A percentile compares a stretch with the other conserved stretches of the same genome.
These are phyloP conservation scores for Lachnellula willkommii DNA, from an alignment of 2,329 filamentous ascomycete genomes.

Conservation along the genomic window DNA sequence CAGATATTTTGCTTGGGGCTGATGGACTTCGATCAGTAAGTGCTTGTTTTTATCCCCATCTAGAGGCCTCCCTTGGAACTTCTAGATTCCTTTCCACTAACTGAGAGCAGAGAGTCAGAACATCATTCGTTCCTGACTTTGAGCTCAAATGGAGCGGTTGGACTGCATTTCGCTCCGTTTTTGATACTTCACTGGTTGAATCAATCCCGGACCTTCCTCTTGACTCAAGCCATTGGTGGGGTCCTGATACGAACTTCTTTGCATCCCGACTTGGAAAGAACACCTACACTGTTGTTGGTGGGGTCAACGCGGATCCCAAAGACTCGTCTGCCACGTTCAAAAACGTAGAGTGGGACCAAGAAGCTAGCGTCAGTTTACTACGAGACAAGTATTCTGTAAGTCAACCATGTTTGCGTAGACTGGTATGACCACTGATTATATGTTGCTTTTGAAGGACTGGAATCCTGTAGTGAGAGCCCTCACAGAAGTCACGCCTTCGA, in stretches of 20 bases:
- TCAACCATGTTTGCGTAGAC: neutral
- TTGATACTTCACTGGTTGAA: conserved; percentile 31
- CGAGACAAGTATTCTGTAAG: conserved; percentile 27
- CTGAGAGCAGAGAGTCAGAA: conserved; percentile 20
- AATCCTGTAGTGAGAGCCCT: conserved; percentile 33
- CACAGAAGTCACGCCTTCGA: conserved; percentile 30
- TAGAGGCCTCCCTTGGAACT: neutral
- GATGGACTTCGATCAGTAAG: conserved; percentile 36
- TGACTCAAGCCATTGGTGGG: conserved; percentile 35
- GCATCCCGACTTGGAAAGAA: conserved; percentile 26
- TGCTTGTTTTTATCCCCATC: neutral
- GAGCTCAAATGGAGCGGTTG: conserved; percentile 34
- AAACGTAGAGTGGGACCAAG: conserved; percentile 27
- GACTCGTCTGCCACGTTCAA: conserved; percentile 20
- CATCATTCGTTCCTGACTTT: conserved; percentile 27
- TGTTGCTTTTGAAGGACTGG: conserved; percentile 26
- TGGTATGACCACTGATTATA: neutral
- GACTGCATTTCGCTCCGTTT: conserved; percentile 35
- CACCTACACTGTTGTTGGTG: conserved; percentile 32
- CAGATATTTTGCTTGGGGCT: conserved; percentile 33
- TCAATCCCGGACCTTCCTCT: conserved; percentile 31
- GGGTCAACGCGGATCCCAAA: conserved; percentile 24
- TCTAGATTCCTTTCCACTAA: neutral
- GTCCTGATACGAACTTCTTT: conserved; percentile 32
- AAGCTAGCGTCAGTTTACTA: conserved; percentile 27